These are phyloP conservation scores for Wickerhamiella allomyrinae DNA, from an alignment of 805 yeast species.

Conservation along the genomic window DNA sequence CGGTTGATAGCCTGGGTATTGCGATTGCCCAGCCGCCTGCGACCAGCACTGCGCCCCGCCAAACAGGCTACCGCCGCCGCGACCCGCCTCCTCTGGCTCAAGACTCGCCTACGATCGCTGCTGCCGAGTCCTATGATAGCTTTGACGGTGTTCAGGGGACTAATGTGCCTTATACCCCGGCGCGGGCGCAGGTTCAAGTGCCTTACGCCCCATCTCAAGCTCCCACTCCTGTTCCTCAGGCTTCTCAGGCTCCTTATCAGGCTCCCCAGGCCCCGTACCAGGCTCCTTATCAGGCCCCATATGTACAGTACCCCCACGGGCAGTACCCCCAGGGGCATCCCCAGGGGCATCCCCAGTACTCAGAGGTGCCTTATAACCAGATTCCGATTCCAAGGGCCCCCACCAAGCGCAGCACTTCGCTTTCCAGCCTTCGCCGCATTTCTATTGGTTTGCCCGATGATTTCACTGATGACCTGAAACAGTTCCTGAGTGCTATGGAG, in stretches of 20 bases:
- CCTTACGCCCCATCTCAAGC: no score
- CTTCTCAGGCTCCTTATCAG: no score
- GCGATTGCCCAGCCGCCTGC: not conserved
- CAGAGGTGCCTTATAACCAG: no score
- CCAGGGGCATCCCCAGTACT: no score
- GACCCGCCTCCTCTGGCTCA: not conserved
- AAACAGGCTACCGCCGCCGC: not conserved
- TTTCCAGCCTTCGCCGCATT: not conserved
- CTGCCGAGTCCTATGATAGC: conserved; percentile 1
- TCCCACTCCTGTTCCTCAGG: no score
- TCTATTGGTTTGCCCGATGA: conserved; percentile 5
- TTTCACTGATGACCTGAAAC: conserved; percentile 15
- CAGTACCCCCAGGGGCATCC: not conserved
- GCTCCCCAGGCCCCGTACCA: not conserved
- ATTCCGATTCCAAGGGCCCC: no score
- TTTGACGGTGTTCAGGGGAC: not conserved
- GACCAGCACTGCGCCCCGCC: not conserved
- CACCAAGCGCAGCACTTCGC: not conserved
- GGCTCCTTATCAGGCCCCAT: not conserved
- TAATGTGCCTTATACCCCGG: no score
- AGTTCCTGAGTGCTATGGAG: conserved; percentile 7
- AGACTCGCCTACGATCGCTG: not conserved
- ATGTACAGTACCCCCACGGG: not conserved
- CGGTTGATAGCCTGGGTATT: conserved; percentile 1
- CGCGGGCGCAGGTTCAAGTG: not conserved